Conservation (phyloP, 164 flowering plant species). For the Tinospora cordifolia region DNA sequence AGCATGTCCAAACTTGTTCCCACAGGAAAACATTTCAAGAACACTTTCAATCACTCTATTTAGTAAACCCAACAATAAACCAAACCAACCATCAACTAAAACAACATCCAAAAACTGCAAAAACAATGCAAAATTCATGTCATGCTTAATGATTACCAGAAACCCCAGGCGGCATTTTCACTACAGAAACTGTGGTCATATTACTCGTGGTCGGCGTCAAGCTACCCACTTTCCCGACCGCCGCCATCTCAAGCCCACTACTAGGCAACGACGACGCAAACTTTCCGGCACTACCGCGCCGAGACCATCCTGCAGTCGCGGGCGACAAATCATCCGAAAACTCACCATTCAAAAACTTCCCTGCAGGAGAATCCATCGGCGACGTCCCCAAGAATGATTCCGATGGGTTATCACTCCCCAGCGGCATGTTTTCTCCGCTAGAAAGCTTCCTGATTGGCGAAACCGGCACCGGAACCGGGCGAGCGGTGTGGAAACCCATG, state of each 20-base stretch:
- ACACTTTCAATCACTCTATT: not conserved
- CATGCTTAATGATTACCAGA: conserved; percentile 18
- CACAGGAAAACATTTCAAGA: not conserved
- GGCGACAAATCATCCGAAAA: conserved; percentile 35
- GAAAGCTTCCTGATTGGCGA: conserved; percentile 28
- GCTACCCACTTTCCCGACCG: conserved; percentile 17
- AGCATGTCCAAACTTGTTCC: not conserved
- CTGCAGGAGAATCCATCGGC: conserved; percentile 27
- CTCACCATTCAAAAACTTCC: conserved; percentile 29
- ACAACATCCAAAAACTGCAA: not conserved
- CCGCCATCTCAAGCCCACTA: conserved; percentile 41
- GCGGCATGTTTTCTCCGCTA: conserved; percentile 22
- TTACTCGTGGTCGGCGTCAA: conserved; percentile 16
- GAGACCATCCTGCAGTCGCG: conserved; percentile 24
- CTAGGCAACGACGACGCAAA: conserved; percentile 41
- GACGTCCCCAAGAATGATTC: conserved; percentile 40
- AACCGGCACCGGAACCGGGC: conserved; percentile 27
- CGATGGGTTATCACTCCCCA: conserved; percentile 64
- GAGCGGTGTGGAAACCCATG: conserved; percentile 8
- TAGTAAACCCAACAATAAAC: not conserved
- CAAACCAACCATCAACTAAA: not conserved
- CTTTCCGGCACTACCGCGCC: conserved; percentile 30
- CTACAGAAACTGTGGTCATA: conserved; percentile 27
- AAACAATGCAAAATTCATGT: not conserved
- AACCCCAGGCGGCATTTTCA: conserved; percentile 23